Evolutionary conservation across 179 eudicot genomes (phyloP), one percentile per base, ranked within the genome.

Genomic region (Beta corolliflora): DNA sequence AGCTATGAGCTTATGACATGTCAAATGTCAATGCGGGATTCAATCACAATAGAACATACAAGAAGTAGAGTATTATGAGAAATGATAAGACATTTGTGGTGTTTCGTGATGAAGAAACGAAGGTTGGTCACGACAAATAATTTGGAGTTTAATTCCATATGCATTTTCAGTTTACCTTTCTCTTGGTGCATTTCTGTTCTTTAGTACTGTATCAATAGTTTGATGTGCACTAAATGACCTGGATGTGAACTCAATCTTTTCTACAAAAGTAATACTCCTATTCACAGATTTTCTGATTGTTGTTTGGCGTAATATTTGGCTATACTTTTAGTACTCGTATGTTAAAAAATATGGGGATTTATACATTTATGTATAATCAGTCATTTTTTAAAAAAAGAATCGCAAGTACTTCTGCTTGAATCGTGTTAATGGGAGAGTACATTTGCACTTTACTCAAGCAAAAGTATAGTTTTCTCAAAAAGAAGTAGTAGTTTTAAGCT

Each of bases 401-500:
- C 50, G 7, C 13, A 25, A 41, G n/a, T 29, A 52, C 0, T 13
- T 66, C 45, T 46, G 4, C 48, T 23, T 16, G 11, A 41, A 41
- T 46, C 1, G 2, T 14, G 78, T 59, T n/a, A 9, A 7, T 7
- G 66, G 66, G 14, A 53, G 59, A 60, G 25, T 31, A 36, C 15
- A 7, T 19, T 8, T 3, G 25, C 46, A 48, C 71, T 31, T 36
- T 66, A 36, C 71, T 36, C 46, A 9, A 12, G 48, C 46, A 67
- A 5, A 31, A 14, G 12, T 0, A 15, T 16, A 5, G 16, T 36
- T 65, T 65, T 29, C 25, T 29, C 44, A 23, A 25, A 61, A 63
- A 3, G 0, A 11, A 1, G 5, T 0, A 0, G 5, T 0, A 0
- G 4, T 12, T 65, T 15, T 15, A 25, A 29, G 14, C 12, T 69